A percentile compares a stretch with the other conserved stretches of the same genome.
phyloP scores from a whole-genome alignment of 192 early-diverging fungal genomes.

The Entomortierella lignicola region DNA sequence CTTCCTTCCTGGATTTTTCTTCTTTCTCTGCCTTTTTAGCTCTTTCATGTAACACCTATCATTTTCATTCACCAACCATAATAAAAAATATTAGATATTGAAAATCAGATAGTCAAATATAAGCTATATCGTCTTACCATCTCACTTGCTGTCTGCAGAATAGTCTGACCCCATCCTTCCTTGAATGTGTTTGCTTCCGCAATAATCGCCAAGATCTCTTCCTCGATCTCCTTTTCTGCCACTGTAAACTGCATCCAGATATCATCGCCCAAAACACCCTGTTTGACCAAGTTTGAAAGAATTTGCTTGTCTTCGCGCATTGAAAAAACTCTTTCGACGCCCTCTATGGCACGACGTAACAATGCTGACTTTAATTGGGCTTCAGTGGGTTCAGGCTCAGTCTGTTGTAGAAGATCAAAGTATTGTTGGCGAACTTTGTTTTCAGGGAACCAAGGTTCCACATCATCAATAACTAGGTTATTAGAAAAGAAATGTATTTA shows the following conservation, averaged over 20 bases:
- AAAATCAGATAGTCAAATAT: background rate
- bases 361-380: constrained; percentile 78
- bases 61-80: background rate
- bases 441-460: constrained; percentile 77
- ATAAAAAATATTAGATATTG: background rate
- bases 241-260: constrained; percentile 78
- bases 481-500: background rate
- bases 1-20: constrained; percentile 60
- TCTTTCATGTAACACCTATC: constrained; percentile 59
- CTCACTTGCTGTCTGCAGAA: constrained; percentile 85
- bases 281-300: constrained; percentile 77
- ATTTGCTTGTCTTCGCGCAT: constrained; percentile 85
- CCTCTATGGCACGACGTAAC: constrained; percentile 83
- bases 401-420: constrained; percentile 67
- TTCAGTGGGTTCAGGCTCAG: constrained; percentile 67
- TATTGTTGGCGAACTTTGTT: constrained; percentile 74
- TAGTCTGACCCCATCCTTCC: constrained; percentile 84
- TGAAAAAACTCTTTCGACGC: constrained; percentile 77
- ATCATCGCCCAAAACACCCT: constrained; percentile 86
- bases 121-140: constrained; percentile 73
- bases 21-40: constrained; percentile 62
- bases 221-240: constrained; percentile 84
- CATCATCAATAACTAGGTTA: constrained; percentile 40
- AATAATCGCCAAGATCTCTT: constrained; percentile 83
- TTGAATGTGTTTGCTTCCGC: constrained; percentile 84